Evolutionary conservation across 1,139 yeast genomes (phyloP).

Genomic region (Geotrichum bryndzae): DNA sequence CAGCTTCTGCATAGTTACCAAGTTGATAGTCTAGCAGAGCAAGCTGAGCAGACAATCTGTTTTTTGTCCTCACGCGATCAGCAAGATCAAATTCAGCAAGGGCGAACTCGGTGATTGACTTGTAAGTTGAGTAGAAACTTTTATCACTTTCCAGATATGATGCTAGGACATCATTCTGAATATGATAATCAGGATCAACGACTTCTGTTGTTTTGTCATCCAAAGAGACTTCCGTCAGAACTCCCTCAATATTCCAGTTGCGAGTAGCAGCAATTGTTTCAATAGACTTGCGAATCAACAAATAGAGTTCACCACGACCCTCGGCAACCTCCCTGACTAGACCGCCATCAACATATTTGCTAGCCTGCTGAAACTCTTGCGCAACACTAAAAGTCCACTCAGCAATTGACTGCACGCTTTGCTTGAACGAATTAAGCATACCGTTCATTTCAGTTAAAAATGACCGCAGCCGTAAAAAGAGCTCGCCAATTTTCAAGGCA

Average conservation of each 20-base stretch:
- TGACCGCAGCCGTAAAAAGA: constrained; percentile 33
- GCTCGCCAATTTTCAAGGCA: constrained; percentile 30
- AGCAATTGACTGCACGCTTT: constrained; percentile 26
- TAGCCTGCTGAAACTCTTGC: constrained; percentile 30
- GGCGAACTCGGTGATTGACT: constrained; percentile 42
- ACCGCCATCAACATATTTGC: constrained; percentile 25
- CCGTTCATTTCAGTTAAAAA: constrained; percentile 42
- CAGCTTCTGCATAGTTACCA: constrained; percentile 54
- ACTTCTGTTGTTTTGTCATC: constrained; percentile 20
- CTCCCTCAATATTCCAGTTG: constrained; percentile 41
- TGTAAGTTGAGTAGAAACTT: constrained; percentile 34
- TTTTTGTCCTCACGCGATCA: constrained; percentile 57
- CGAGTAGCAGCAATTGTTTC: constrained; percentile 33
- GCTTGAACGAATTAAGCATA: constrained; percentile 26
- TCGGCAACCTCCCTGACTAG: constrained; percentile 32
- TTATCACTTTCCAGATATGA: constrained; percentile 26
- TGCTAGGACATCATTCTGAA: constrained; percentile 19
- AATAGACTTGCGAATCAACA: constrained; percentile 35
- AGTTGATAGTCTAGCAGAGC: constrained; percentile 63
- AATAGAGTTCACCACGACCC: constrained; percentile 38
- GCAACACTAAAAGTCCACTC: constrained; percentile 36
- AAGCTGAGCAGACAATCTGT: constrained; percentile 71
- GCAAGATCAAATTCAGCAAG: constrained; percentile 46
- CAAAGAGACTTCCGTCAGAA: constrained; percentile 38
- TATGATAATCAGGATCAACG: constrained; percentile 20